These are phyloP conservation scores for Paracorniculantispora psalliotae DNA, from an alignment of 2,329 filamentous ascomycete genomes.

Conservation along the genomic window DNA sequence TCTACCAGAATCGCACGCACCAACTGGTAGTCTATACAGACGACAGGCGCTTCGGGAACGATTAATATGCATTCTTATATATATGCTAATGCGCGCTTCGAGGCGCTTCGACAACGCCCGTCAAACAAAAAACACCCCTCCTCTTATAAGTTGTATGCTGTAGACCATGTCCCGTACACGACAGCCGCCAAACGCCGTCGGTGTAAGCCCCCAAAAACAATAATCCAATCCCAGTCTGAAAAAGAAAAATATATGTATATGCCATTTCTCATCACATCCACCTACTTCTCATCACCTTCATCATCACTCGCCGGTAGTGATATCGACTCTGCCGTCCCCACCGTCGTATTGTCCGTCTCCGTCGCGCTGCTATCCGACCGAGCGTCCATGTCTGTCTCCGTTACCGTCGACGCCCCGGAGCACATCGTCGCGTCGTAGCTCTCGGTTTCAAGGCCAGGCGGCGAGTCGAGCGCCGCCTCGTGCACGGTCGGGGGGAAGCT, in stretches of 20 bases:
- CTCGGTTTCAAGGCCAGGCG: neutral
- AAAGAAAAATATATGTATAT: too few species aligned
- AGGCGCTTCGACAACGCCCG: neutral
- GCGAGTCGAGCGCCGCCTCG: neutral
- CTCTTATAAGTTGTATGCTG: neutral
- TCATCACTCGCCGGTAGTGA: neutral
- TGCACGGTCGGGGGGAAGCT: neutral
- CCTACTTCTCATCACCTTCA: neutral
- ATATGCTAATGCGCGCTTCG: neutral
- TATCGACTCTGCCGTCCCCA: slow-evolving; percentile 2
- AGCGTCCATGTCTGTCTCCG: neutral
- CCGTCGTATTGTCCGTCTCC: slow-evolving; percentile 10
- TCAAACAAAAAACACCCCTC: neutral
- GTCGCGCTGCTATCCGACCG: neutral
- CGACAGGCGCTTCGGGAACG: too few species aligned
- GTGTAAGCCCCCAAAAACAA: neutral
- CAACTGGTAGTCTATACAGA: neutral
- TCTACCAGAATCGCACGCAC: too few species aligned
- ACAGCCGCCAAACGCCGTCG: neutral
- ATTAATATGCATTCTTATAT: neutral
- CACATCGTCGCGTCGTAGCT: neutral
- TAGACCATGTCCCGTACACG: neutral
- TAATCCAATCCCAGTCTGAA: neutral
- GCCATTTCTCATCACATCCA: neutral
- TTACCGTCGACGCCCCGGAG: neutral